These are phyloP conservation scores for Papilionanthe hybrid DNA, from an alignment of 116 monocot genomes.

Conservation along the genomic window DNA sequence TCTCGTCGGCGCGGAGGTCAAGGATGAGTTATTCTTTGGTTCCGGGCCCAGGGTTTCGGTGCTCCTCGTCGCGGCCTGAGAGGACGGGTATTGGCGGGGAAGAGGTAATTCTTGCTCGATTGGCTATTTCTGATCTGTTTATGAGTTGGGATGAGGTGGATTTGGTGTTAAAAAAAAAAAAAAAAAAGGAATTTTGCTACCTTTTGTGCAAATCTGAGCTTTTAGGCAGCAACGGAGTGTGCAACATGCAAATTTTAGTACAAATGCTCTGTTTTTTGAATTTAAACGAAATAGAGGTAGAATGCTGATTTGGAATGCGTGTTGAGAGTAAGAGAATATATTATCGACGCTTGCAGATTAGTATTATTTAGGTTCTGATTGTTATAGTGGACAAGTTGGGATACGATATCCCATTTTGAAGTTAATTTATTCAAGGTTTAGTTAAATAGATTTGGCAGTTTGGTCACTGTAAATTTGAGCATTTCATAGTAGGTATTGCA, in stretches of 20 bases:
- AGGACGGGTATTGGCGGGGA: background rate
- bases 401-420: background rate
- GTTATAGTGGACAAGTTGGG: background rate
- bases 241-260: background rate
- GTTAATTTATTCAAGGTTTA: background rate
- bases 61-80: conserved; percentile 22
- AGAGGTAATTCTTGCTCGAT: conserved; percentile 15
- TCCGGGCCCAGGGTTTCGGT: conserved; percentile 24
- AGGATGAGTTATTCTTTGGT: background rate
- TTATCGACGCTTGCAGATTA: too few species aligned
- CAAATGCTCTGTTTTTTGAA: background rate
- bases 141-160: background rate
- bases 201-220: background rate
- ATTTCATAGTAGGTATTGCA: background rate
- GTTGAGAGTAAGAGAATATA: background rate
- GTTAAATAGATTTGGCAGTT: background rate
- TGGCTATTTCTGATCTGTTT: background rate
- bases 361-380: too few species aligned
- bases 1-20: background rate
- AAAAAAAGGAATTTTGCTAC: background rate
- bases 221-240: background rate
- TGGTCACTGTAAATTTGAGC: background rate
- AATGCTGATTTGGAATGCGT: background rate
- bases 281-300: background rate
- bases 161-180: background rate